Evolutionary conservation across 2,329 filamentous ascomycete species (phyloP), one percentile per base, ranked within the genome.

Genomic region (Cordyceps fumosorosea): DNA sequence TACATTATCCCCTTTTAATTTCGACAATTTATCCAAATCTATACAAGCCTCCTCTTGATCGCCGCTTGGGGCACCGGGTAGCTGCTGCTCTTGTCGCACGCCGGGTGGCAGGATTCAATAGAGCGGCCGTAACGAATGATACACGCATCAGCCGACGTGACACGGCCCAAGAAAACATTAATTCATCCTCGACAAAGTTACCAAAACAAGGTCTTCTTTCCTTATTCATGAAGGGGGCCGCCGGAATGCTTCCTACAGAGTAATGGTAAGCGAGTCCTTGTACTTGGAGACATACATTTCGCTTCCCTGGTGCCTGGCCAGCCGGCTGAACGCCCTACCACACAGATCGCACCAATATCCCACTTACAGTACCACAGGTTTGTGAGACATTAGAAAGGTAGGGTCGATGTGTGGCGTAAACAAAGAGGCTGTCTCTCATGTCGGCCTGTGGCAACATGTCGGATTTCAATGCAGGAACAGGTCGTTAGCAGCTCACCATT

Each of bases 221-320:
- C 26, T 26, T 42, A 10, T 5, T 42, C n/a, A 40, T 44, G 62
- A 51, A 50, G 42, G 20, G 6, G 58, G 48, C 55, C 61, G 55
- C 20, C 47, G 24, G 61, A 3, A 11, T 26, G 44, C 18, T 29
- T 55, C 26, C 40, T 18, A 22, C 3, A 34, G 29, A 24, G 40
- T 44, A 40, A 18, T 44, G 18, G 45, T 34, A 60, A 61, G 51
- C 59, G 59, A 63, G 56, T 20, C 11, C 62, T 63, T 51, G 62
- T 60, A 63, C 62, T 22, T 56, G 37, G 32, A 51, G 44, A 60
- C 62, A 51, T 56, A 22, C 45, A 14, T 29, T 18, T 44, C 56
- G 62, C 55, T 40, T 50, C 48, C 37, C 40, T n/a, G 20, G 62
- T 55, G 55, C 56, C 52, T 54, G 32, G 32, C 40, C 42, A 26